Evolutionary conservation across 768 basidiomycete genomes (phyloP).

Genomic region (Russula earlei): DNA sequence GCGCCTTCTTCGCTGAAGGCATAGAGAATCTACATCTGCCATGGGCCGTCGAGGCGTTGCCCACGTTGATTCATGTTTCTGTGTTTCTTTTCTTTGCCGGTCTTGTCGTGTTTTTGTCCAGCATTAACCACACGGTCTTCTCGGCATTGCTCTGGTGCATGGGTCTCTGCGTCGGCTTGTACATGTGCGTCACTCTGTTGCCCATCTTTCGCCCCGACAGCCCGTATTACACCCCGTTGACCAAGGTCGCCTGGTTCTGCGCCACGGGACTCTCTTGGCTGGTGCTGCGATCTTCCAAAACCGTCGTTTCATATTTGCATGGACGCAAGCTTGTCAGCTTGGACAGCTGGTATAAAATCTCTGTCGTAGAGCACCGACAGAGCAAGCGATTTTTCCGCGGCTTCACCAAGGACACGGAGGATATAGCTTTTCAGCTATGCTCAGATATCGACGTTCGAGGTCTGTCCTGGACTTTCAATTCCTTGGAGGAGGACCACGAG

Average conservation of each 20-base stretch:
- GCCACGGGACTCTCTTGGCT: constrained; percentile 9
- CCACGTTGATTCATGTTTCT: constrained; percentile 37
- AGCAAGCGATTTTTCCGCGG: constrained; percentile 11
- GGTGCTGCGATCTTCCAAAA: constrained; percentile 1
- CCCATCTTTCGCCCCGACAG: constrained; percentile 15
- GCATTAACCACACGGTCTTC: constrained; percentile 19
- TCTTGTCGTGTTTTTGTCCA: constrained; percentile 35
- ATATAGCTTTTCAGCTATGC: background rate
- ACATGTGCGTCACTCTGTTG: constrained; percentile 13
- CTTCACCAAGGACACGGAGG: constrained; percentile 8
- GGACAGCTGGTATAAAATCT: constrained; percentile 12
- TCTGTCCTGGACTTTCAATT: constrained; percentile 8
- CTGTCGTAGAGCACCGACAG: constrained; percentile 4
- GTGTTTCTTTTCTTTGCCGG: constrained; percentile 44
- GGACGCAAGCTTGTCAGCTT: constrained; percentile 9
- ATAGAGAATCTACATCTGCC: constrained; percentile 8
- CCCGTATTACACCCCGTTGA: constrained; percentile 22
- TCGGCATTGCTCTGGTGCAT: constrained; percentile 7
- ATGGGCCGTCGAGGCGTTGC: constrained; percentile 6
- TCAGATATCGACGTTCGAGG: constrained; percentile 12
- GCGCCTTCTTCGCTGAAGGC: constrained; percentile 12
- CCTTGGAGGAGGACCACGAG: constrained; percentile 16
- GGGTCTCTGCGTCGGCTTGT: constrained; percentile 1
- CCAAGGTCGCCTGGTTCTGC: constrained; percentile 11
- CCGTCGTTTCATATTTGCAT: constrained; percentile 5